Evolutionary conservation across 1,139 yeast genomes (phyloP), one percentile per base, ranked within the genome.

Genomic region (Meyerozyma athensensis): DNA sequence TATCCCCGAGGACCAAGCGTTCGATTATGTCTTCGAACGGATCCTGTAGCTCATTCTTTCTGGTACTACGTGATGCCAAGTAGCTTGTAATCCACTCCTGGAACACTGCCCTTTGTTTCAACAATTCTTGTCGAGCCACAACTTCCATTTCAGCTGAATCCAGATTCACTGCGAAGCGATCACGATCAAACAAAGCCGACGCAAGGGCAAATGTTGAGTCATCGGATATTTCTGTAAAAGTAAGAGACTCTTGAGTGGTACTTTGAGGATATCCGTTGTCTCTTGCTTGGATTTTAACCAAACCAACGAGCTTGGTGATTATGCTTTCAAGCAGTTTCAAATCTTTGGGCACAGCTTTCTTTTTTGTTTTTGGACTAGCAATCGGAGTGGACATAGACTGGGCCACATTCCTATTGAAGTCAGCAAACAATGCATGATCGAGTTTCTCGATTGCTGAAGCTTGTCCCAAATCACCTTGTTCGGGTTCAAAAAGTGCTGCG

Each of bases 351-450:
- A 17, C 20, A n/a, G 20, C 3, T 13, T 6, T 28, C n/a, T 9
- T 18, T 12, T 10, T 28, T 2, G 19, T 3, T 28, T 18, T 16
- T 9, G 32, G 32, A 17, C 20, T 28, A 7, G 19, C 10, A 10
- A 28, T 14, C 9, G 32, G 32, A 2, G 32, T 28, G n/a, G 32
- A 28, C 32, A 28, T 28, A 13, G 10, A 16, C 22, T 14, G 35
- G 20, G 19, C 32, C 9, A 20, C 32, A 10, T 58, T 56, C 17
- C 58, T 49, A 34, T 72, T 64, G 39, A 70, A 65, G 3, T 74
- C 77, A 2, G 77, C 70, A 53, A 81, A 84, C 23, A 86, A 58
- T 10, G 76, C 46, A 10, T 70, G 68, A 51, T 81, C 83, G 26
- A 77, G 63, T 41, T 48, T 53, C 18, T 53, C 53, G n/a, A 59